These are phyloP conservation scores for Hibiscus trionum DNA, from an alignment of 345 rosid genomes.

Conservation along the genomic window DNA sequence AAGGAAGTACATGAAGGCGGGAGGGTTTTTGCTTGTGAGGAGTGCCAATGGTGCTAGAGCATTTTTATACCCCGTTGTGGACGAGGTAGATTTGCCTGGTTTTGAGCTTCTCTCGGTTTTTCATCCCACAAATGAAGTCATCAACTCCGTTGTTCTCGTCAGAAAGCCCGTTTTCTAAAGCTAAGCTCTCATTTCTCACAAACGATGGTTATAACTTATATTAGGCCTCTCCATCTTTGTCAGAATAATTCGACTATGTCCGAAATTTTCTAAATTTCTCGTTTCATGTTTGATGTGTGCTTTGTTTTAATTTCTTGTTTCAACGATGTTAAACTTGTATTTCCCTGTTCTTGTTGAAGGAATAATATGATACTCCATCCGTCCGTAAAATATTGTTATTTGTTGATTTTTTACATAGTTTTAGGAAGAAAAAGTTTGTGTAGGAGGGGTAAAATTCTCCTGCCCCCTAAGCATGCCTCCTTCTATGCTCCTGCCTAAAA, in stretches of 20 bases:
- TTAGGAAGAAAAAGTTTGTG: too few species aligned
- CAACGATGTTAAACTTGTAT: neutral
- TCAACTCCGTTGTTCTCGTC: slow-evolving; percentile 30
- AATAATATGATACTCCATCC: too few species aligned
- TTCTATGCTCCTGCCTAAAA: too few species aligned
- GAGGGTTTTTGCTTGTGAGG: slow-evolving; percentile 29
- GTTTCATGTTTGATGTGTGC: neutral
- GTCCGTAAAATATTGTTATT: too few species aligned
- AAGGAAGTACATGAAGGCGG: slow-evolving; percentile 26
- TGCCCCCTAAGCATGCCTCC: too few species aligned
- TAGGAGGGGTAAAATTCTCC: too few species aligned
- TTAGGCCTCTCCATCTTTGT: neutral
- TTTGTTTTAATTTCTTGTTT: neutral
- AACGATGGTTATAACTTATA: neutral
- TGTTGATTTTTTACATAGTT: too few species aligned
- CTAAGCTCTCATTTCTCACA: neutral
- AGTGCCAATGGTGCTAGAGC: slow-evolving; percentile 40
- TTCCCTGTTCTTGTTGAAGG: neutral
- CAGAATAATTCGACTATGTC: neutral
- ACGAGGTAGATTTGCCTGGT: slow-evolving; percentile 19
- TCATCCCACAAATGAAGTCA: slow-evolving; percentile 32
- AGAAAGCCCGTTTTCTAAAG: slow-evolving; percentile 18
- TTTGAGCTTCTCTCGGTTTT: slow-evolving; percentile 32
- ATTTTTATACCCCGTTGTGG: slow-evolving; percentile 32
- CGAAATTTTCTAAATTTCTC: neutral